Conservation (phyloP, 2,329 filamentous ascomycete species). For the Calonectria hongkongensis region DNA sequence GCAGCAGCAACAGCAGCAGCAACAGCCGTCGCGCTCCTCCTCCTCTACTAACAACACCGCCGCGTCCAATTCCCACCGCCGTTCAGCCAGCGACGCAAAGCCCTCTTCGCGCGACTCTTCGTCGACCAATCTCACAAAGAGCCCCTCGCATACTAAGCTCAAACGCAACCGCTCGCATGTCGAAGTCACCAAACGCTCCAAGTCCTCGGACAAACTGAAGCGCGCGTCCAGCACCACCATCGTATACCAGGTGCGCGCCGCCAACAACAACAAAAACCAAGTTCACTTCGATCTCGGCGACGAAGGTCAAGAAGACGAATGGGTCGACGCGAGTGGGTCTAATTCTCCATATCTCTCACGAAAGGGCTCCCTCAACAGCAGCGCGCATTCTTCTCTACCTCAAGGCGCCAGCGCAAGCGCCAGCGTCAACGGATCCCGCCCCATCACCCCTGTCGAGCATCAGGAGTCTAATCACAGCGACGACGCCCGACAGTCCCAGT, state of each 20-base stretch:
- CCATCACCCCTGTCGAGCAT: slow-evolving; percentile 59
- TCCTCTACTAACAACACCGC: slow-evolving; percentile 30
- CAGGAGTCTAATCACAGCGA: slow-evolving; percentile 38
- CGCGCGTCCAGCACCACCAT: slow-evolving; percentile 71
- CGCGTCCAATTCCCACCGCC: slow-evolving; percentile 64
- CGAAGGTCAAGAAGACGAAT: slow-evolving; percentile 73
- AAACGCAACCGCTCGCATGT: slow-evolving; percentile 77
- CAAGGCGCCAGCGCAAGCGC: slow-evolving; percentile 57
- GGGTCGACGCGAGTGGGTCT: slow-evolving; percentile 80
- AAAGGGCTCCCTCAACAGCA: slow-evolving; percentile 70
- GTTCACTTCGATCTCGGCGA: slow-evolving; percentile 80
- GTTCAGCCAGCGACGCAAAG: slow-evolving; percentile 71
- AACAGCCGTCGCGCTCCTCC: slow-evolving; percentile 39
- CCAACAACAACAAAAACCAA: slow-evolving; percentile 66
- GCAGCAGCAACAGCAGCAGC: slow-evolving; percentile 5
- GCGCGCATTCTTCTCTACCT: slow-evolving; percentile 68
- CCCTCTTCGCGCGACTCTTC: slow-evolving; percentile 67
- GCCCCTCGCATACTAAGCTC: slow-evolving; percentile 71
- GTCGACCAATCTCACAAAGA: slow-evolving; percentile 70
- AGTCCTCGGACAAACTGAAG: slow-evolving; percentile 72
- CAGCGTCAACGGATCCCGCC: slow-evolving; percentile 59
- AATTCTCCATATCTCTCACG: slow-evolving; percentile 74
- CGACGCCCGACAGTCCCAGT: slow-evolving; percentile 35
- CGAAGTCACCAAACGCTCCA: slow-evolving; percentile 72
- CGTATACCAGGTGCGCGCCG: slow-evolving; percentile 65